Evolutionary conservation across 83 land plant genomes (phyloP).

Genomic region (Picea mariana): DNA sequence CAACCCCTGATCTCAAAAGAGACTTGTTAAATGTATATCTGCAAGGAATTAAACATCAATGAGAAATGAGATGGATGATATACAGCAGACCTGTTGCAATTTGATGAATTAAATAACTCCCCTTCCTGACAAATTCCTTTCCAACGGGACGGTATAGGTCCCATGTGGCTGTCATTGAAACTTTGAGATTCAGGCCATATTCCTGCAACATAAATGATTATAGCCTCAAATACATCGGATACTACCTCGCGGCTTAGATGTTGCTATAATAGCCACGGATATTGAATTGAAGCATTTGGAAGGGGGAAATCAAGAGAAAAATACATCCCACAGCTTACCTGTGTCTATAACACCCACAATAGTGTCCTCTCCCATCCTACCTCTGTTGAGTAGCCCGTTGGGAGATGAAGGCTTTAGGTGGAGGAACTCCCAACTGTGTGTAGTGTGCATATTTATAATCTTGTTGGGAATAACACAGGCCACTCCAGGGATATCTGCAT

Average conservation of each 20-base stretch:
- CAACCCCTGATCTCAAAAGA: too few relatives aligned
- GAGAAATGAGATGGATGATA: neutral
- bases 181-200: slow-evolving; percentile 63
- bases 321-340: slow-evolving; percentile 14
- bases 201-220: slow-evolving; percentile 26
- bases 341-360: slow-evolving; percentile 54
- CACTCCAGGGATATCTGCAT: slow-evolving; percentile 44
- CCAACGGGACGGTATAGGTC: slow-evolving; percentile 38
- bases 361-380: slow-evolving; percentile 28
- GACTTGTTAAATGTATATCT: too few relatives aligned
- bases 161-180: slow-evolving; percentile 41
- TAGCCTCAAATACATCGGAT: neutral
- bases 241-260: neutral
- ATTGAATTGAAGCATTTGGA: neutral
- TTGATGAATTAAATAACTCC: slow-evolving; percentile 33
- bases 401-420: slow-evolving; percentile 14
- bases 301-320: neutral
- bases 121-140: slow-evolving; percentile 51
- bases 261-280: neutral
- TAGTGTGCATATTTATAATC: slow-evolving; percentile 40
- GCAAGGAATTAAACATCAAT: too few relatives aligned
- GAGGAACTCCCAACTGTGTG: slow-evolving; percentile 58
- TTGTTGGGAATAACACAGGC: slow-evolving; percentile 33
- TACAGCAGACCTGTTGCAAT: slow-evolving; percentile 44
- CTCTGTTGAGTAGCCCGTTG: slow-evolving; percentile 26